These are phyloP conservation scores for Pyrenopolyporus hunteri DNA, from an alignment of 495 filamentous ascomycete genomes.

Conservation along the genomic window DNA sequence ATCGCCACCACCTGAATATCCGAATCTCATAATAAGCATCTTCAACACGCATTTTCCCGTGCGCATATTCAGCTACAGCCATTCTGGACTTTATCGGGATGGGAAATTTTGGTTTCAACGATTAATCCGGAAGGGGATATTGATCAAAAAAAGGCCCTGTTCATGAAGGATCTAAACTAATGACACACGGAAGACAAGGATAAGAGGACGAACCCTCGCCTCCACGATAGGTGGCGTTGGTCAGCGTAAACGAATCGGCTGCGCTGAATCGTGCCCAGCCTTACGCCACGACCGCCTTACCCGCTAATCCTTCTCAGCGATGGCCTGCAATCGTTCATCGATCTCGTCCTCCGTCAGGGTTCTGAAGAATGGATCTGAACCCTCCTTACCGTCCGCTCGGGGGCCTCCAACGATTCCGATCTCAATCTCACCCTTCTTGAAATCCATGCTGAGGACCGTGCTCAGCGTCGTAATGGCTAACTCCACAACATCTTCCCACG, in stretches of 20 bases:
- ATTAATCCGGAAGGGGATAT: slow-evolving; percentile 3
- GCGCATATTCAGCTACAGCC: slow-evolving; percentile 48
- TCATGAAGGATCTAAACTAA: slow-evolving; percentile 32
- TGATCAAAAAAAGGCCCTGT: slow-evolving; percentile 21
- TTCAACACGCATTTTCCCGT: slow-evolving; percentile 16
- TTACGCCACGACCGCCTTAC: slow-evolving; percentile 32
- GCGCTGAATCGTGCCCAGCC: slow-evolving; percentile 29
- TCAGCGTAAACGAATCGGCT: slow-evolving; percentile 31
- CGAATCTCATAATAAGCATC: slow-evolving; percentile 7
- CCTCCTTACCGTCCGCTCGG: slow-evolving; percentile 76
- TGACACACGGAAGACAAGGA: slow-evolving; percentile 29
- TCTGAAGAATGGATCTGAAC: slow-evolving; percentile 77
- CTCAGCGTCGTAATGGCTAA: slow-evolving; percentile 92
- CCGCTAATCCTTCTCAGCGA: slow-evolving; percentile 93
- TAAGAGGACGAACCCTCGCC: slow-evolving; percentile 17
- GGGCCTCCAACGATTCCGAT: slow-evolving; percentile 94
- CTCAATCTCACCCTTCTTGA: slow-evolving; percentile 99
- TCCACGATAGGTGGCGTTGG: slow-evolving; percentile 24
- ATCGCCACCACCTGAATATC: slow-evolving; percentile 36
- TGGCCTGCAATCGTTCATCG: slow-evolving; percentile 95
- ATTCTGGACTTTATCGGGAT: slow-evolving; percentile 17
- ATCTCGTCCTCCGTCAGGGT: slow-evolving; percentile 96
- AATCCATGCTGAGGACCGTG: slow-evolving; percentile 96
- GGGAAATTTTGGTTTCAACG: slow-evolving; percentile 8
- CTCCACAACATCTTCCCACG: slow-evolving; percentile 98